Evolutionary conservation across 495 filamentous ascomycete species (phyloP), one percentile per base, ranked within the genome.

Genomic region (Podospora australis): DNA sequence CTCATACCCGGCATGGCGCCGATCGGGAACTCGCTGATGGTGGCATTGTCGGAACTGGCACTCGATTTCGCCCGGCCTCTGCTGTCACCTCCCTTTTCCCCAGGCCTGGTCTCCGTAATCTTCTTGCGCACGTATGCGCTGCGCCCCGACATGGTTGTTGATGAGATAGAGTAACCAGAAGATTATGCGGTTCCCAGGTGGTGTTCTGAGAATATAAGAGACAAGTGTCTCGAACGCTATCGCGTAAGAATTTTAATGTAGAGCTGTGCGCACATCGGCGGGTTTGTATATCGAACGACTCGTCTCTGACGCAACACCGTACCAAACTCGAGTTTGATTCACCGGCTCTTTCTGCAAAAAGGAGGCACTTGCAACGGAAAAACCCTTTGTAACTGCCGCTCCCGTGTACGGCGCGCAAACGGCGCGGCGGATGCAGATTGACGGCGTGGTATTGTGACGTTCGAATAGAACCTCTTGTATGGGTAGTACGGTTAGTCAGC

Each of bases 91-190:
- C 16, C 34, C 26, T 56, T 63, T 2, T 58, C 60, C 22, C 55
- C 58, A 4, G 55, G 28, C 53, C 67, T 73, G n/a, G 64, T 60
- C 39, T 72, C 69, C 1, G 68, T 71, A 57, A 71, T 75, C 64
- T 74, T 73, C 56, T 77, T 78, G 46, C 74, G 67, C 49, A 77
- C 73, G 54, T 75, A 70, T 14, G 74, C 74, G 54, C 74, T 78
- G 38, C 74, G 63, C 41, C 74, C 74, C n/a, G 74, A 78, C 74
- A 78, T 78, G 46, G 35, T 66, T 11, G 5, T 36, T 1, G 16
- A 13, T 23, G 5, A 9, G n/a, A n/a, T n/a, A n/a, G n/a, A n/a
- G n/a, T n/a, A n/a, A n/a, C n/a, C n/a, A 23, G 38, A 23, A 11
- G 38, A 11, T 40, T 20, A 21, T 2, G 21, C 19, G 38, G 20